Evolutionary conservation across 768 basidiomycete species (phyloP), one percentile per base, ranked within the genome.

Genomic region (Phanerochaete carnosa): DNA sequence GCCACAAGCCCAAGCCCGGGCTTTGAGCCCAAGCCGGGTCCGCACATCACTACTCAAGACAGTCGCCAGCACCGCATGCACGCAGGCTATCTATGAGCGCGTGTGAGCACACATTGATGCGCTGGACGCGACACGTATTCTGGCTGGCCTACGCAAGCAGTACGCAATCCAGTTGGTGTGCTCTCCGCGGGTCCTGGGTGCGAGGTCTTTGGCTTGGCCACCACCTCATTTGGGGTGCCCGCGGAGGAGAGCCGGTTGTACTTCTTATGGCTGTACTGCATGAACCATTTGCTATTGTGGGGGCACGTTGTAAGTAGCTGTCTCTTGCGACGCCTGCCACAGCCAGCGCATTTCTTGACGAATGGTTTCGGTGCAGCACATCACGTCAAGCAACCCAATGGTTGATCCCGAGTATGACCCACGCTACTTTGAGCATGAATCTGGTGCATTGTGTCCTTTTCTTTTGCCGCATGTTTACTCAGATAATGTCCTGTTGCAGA

Each of bases 261-360:
- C n/a, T n/a, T n/a, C n/a, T n/a, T n/a, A n/a, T 45, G 72, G 12
- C 57, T 45, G 6, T 49, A 50, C 11, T 63, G 59, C 3, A 45
- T 66, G 4, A 69, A 69, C 37, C 66, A 70, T 45, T 64, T 65
- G 3, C 71, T 71, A 57, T 68, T 66, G 4, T 58, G 69, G 11
- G 73, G 74, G 3, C 66, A 67, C 2, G 68, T 73, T 28, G 69
- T 71, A 47, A n/a, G n/a, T n/a, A 3, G n/a, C n/a, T n/a, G n/a
- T n/a, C n/a, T n/a, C n/a, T n/a, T n/a, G n/a, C n/a, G n/a, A n/a
- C n/a, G n/a, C n/a, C n/a, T n/a, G n/a, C n/a, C n/a, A n/a, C n/a
- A n/a, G n/a, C n/a, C n/a, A n/a, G n/a, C 35, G 60, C n/a, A n/a
- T n/a, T n/a, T 53, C 7, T 7, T n/a, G n/a, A 23, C 22, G n/a